Percentiles rank a stretch among this genome's conserved stretches.
phyloP scores from a whole-genome alignment of 2,329 filamentous ascomycete species.

The Clonostachys sp. region DNA sequence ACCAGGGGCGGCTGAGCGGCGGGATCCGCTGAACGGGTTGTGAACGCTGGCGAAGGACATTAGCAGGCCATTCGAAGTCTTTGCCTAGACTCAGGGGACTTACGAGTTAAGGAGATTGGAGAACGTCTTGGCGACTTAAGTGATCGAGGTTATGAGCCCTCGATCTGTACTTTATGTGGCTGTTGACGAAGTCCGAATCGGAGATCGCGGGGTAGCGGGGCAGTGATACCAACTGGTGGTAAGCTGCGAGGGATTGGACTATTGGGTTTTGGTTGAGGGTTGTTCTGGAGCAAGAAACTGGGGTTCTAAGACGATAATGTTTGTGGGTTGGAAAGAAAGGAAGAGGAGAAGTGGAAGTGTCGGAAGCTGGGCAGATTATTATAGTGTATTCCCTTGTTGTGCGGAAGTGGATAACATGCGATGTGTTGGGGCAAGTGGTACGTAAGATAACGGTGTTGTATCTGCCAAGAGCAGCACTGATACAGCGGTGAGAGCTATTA shows the following conservation, averaged over 20 bases:
- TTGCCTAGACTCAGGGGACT: slow-evolving; percentile 23
- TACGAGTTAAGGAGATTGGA: slow-evolving; percentile 97
- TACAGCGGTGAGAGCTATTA: no score
- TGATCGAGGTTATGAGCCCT: slow-evolving; percentile 50
- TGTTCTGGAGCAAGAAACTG: neutral
- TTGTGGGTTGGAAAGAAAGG: no score
- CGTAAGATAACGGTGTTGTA: no score
- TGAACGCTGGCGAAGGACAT: slow-evolving; percentile 58
- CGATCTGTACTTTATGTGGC: slow-evolving; percentile 32
- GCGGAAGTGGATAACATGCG: no score
- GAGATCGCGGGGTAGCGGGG: slow-evolving; percentile 1
- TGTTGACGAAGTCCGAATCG: neutral
- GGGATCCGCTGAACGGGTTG: slow-evolving; percentile 94
- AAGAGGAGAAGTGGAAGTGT: no score
- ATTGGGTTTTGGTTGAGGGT: neutral
- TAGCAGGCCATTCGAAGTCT: neutral
- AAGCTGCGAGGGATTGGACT: no score
- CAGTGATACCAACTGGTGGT: neutral
- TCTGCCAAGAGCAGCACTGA: no score
- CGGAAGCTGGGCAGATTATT: no score
- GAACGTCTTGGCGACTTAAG: slow-evolving; percentile 83
- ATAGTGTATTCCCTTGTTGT: no score
- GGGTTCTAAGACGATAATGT: no score
- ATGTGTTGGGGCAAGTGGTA: no score
- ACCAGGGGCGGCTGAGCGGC: slow-evolving; percentile 85